A percentile compares a stretch with the other conserved stretches of the same genome.
Evolutionary conservation across 129 eudicot genomes (phyloP).

Genomic region (Apium graveolens): DNA sequence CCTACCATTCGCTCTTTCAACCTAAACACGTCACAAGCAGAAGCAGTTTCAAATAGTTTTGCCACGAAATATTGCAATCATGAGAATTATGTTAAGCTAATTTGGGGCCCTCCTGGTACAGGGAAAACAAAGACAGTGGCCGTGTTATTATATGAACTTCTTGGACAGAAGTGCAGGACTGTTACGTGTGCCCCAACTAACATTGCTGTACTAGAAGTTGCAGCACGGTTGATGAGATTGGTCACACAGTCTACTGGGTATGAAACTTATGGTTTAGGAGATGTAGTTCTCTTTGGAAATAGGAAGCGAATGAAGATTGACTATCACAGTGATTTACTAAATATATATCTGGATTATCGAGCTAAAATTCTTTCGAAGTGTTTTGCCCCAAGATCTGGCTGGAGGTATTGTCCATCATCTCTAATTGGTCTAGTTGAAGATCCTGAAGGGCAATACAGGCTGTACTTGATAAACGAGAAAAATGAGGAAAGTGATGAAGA

Average conservation of each 20-base stretch:
- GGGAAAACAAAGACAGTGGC: slow-evolving; percentile 58
- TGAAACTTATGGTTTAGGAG: slow-evolving; percentile 58
- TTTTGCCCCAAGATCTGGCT: slow-evolving; percentile 25
- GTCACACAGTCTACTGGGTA: slow-evolving; percentile 8
- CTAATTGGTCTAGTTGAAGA: slow-evolving; percentile 42
- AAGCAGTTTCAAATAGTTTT: slow-evolving; percentile 41
- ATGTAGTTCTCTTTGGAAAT: slow-evolving; percentile 59
- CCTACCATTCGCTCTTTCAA: slow-evolving; percentile 13
- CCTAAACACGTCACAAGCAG: slow-evolving; percentile 43
- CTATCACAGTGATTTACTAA: slow-evolving; percentile 22
- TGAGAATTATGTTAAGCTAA: slow-evolving; percentile 30
- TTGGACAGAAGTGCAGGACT: slow-evolving; percentile 39
- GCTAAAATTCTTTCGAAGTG: slow-evolving; percentile 24
- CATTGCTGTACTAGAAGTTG: slow-evolving; percentile 54
- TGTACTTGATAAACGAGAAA: slow-evolving; percentile 15
- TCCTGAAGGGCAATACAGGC: slow-evolving; percentile 23
- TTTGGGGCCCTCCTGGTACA: slow-evolving; percentile 87
- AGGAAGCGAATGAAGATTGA: slow-evolving; percentile 41
- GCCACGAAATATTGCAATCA: slow-evolving; percentile 27
- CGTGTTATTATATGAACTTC: slow-evolving; percentile 26
- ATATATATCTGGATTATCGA: slow-evolving; percentile 40
- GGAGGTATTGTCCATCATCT: slow-evolving; percentile 18
- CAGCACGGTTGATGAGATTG: slow-evolving; percentile 26
- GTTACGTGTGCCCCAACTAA: slow-evolving; percentile 72
- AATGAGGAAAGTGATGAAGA: slow-evolving; percentile 7